These are phyloP conservation scores for Myrica gale DNA, from an alignment of 306 rosid genomes.

Conservation along the genomic window DNA sequence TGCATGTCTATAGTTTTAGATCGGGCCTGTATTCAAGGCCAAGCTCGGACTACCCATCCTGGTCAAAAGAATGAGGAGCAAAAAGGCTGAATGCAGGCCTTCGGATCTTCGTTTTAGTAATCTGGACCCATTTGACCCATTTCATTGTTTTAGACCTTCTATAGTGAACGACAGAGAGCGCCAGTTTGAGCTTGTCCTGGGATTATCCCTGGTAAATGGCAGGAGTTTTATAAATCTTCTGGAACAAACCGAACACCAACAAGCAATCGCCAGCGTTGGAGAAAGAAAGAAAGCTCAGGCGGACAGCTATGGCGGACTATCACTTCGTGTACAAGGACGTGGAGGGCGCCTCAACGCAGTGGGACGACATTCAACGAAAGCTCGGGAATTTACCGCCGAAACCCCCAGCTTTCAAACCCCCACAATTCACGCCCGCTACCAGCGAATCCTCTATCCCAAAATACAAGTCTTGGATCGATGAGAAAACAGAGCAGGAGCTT, in stretches of 20 bases:
- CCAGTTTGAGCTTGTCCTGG: too few species aligned
- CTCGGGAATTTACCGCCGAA: conserved; percentile 80
- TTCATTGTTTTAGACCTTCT: too few species aligned
- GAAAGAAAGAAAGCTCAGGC: not conserved
- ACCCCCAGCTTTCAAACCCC: conserved; percentile 76
- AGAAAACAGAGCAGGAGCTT: conserved; percentile 73
- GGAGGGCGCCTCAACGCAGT: conserved; percentile 92
- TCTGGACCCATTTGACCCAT: too few species aligned
- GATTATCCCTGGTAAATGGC: too few species aligned
- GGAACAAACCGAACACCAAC: not conserved
- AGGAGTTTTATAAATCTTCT: too few species aligned
- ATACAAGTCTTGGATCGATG: conserved; percentile 76
- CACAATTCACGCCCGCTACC: conserved; percentile 60
- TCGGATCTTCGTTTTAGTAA: too few species aligned
- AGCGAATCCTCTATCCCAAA: conserved; percentile 60
- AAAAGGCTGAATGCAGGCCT: too few species aligned
- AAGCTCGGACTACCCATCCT: not conserved
- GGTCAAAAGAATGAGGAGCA: too few species aligned
- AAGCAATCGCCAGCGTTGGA: too few species aligned
- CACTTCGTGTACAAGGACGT: conserved; percentile 84
- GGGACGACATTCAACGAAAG: conserved; percentile 91
- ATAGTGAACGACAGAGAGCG: too few species aligned
- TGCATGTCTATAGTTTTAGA: not conserved
- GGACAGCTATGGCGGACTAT: conserved; percentile 61
- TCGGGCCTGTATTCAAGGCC: not conserved